Percentiles rank a stretch among this genome's conserved stretches.
phyloP scores from a whole-genome alignment of 257 asterid species.

The Solanum paucissectum region DNA sequence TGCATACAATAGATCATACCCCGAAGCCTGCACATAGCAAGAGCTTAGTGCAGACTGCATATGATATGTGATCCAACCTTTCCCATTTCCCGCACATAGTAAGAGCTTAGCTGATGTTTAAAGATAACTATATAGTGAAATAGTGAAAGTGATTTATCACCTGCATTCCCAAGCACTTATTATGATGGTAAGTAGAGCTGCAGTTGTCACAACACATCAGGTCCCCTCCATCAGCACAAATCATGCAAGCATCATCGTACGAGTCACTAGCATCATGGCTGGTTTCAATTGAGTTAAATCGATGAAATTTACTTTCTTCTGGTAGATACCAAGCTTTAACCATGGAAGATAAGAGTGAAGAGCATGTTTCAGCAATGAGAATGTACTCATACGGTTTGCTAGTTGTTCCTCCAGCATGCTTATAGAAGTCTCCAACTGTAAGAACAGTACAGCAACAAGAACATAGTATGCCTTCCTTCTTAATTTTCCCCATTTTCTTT shows the following conservation, averaged over 20 bases:
- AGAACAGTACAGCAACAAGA: constrained; percentile 24
- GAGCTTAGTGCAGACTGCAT: neutral
- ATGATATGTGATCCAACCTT: neutral
- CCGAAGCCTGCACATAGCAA: neutral
- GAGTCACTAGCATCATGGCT: constrained; percentile 3
- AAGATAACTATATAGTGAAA: neutral
- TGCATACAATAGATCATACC: neutral
- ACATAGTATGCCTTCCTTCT: constrained; percentile 35
- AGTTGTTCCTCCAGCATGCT: constrained; percentile 19
- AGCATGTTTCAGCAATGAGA: neutral
- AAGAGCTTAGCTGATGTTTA: neutral
- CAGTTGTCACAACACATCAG: constrained; percentile 47
- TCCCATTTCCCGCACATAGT: neutral
- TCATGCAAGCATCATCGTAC: constrained; percentile 42
- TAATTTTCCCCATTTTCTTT: constrained; percentile 21
- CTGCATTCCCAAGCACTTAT: constrained; percentile 25
- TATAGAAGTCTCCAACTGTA: constrained; percentile 14
- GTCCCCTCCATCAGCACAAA: constrained; percentile 54
- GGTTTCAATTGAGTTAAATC: constrained; percentile 11
- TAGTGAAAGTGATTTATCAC: neutral
- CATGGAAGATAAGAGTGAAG: constrained; percentile 22
- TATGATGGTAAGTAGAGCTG: constrained; percentile 45
- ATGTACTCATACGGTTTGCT: constrained; percentile 22
- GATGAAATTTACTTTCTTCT: constrained; percentile 7
- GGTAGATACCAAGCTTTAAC: constrained; percentile 29